Evolutionary conservation across 768 basidiomycete species (phyloP).

Genomic region (Pholiota molesta): DNA sequence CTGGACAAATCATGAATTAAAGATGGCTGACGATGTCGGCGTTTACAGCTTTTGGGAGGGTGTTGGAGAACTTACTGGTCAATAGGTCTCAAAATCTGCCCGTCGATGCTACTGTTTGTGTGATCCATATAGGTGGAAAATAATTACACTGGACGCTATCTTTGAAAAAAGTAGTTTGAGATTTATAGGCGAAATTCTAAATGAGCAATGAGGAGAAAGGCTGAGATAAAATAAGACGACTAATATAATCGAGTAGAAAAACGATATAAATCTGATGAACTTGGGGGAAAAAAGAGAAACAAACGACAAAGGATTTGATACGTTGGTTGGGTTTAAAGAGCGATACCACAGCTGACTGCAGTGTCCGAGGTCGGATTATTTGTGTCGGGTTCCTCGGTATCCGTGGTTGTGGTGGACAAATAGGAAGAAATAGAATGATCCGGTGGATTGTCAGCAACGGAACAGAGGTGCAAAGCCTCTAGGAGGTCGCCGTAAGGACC

Average conservation of each 20-base stretch:
- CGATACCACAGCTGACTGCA: conserved; percentile 5
- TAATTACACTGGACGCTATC: too few species aligned
- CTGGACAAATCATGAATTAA: too few species aligned
- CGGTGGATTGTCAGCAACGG: background rate
- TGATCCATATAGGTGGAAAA: too few species aligned
- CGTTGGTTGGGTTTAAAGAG: background rate
- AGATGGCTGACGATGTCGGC: background rate
- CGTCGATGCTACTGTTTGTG: too few species aligned
- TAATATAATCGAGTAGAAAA: background rate
- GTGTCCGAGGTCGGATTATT: background rate
- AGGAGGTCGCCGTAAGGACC: background rate
- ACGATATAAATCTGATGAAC: background rate
- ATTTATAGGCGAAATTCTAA: too few species aligned
- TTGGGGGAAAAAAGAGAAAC: background rate
- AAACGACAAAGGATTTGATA: background rate
- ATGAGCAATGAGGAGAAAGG: background rate
- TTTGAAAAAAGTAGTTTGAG: too few species aligned
- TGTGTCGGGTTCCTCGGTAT: background rate
- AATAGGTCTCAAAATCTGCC: background rate
- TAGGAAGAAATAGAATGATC: background rate
- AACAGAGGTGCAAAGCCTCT: background rate
- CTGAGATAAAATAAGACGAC: background rate
- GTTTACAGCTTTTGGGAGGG: conserved; percentile 13
- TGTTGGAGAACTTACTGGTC: conserved; percentile 11
- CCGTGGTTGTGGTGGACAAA: background rate